Evolutionary conservation across 2,329 filamentous ascomycete species (phyloP), one percentile per base, ranked within the genome.

Genomic region (Aspergillus fumigatiaffinis): DNA sequence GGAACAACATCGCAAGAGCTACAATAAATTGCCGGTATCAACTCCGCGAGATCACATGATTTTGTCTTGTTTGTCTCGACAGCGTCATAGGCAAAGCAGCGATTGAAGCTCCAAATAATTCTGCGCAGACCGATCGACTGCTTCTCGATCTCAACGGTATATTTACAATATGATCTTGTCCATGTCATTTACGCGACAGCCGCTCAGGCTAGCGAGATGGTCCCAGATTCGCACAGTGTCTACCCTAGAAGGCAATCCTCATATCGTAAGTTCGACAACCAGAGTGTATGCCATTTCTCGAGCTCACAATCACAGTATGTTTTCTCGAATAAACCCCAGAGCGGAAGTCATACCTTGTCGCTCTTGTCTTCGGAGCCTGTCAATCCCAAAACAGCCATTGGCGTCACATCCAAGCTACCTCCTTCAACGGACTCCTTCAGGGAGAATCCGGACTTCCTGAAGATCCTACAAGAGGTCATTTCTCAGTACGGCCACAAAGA

Each of bases 361-460:
- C 77, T 85, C 52, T 76, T 87, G 10, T 76, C 83, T 3, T 81
- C 80, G 4, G 70, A 76, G 6, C 84, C 85, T 1, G 79, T 83
- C 8, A 83, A 76, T 21, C 69, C 75, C 5, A 73, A 79, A 17
- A 76, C 87, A 50, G 79, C 83, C 21, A 79, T 87, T 55, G 85
- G 84, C 59, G 77, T 79, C 20, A 79, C 82, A 8, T 76, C 78
- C 25, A 72, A 78, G 44, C 72, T 85, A 29, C 85, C 84, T 1
- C 82, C 82, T 3, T 84, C 81, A 0, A 79, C 84, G 3, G 75
- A 80, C 52, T 81, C 79, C 28, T 79, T 87, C 60, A 77, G 70
- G 29, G 79, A 84, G 62, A 87, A 87, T 66, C 78, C 76, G 0
- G 70, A 75, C 3, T 87, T 87, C 68, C 72, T 85, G 21, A 66